These are phyloP conservation scores for Digitaria exilis DNA, from an alignment of 202 grass and related monocot genomes.

Conservation along the genomic window DNA sequence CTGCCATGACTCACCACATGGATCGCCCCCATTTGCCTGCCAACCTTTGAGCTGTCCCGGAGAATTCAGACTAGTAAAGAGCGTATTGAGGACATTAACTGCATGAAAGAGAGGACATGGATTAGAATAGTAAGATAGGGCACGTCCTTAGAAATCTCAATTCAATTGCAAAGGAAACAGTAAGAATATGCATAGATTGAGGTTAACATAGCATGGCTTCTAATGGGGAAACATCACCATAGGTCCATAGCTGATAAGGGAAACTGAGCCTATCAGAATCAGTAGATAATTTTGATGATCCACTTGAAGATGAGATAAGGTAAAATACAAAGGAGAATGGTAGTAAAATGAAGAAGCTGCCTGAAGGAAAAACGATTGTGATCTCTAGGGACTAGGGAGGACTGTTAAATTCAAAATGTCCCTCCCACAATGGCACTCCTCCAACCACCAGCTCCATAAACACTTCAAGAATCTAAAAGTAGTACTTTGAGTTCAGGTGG, in stretches of 20 bases:
- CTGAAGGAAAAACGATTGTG: neutral
- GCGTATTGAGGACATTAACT: constrained; percentile 80
- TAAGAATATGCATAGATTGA: constrained; percentile 23
- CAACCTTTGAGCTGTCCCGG: constrained; percentile 71
- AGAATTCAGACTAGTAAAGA: constrained; percentile 82
- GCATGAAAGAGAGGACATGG: constrained; percentile 38
- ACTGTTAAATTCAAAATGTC: neutral
- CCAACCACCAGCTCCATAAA: neutral
- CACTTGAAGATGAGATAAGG: neutral
- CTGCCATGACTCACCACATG: constrained; percentile 74
- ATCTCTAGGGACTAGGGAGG: neutral
- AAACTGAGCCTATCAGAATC: neutral
- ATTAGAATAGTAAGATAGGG: neutral
- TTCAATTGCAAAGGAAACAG: constrained; percentile 8
- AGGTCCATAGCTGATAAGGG: neutral
- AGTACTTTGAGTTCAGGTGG: neutral
- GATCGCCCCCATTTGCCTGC: constrained; percentile 75
- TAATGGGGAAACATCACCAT: neutral
- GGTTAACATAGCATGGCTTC: neutral
- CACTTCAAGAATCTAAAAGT: constrained; percentile 22
- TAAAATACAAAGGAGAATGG: neutral
- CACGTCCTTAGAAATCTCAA: neutral
- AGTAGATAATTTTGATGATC: neutral
- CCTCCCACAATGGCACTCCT: neutral
- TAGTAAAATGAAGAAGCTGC: constrained; percentile 1